Conservation (phyloP, 805 yeast genomes). For the Candida golubevii region DNA sequence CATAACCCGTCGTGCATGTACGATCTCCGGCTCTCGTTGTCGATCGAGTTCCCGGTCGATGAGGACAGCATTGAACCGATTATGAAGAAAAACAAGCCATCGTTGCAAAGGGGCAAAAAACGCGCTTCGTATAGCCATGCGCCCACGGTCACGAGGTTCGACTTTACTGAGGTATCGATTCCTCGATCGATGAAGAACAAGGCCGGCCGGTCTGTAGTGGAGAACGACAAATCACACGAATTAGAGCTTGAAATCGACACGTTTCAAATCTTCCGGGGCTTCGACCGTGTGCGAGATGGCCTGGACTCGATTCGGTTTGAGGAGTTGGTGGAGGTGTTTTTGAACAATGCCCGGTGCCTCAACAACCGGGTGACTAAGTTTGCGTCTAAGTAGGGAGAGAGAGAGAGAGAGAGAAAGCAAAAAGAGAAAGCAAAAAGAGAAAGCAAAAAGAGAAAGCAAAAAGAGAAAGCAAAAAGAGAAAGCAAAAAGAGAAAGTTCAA, state of each 20-base stretch:
- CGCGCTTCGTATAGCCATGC: slow-evolving; percentile 68
- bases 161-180: slow-evolving; percentile 56
- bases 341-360: slow-evolving; percentile 56
- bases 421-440: neutral
- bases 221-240: slow-evolving; percentile 35
- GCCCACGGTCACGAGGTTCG: slow-evolving; percentile 70
- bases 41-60: slow-evolving; percentile 70
- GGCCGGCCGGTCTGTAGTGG: slow-evolving; percentile 32
- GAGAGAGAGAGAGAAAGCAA: neutral
- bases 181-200: slow-evolving; percentile 34
- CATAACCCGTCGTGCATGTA: slow-evolving; percentile 72
- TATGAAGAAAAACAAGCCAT: slow-evolving; percentile 48
- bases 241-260: slow-evolving; percentile 41
- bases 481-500: too few relatives aligned
- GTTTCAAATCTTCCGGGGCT: slow-evolving; percentile 36
- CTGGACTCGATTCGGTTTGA: slow-evolving; percentile 54
- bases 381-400: slow-evolving; percentile 18
- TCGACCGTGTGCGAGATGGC: slow-evolving; percentile 38
- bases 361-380: slow-evolving; percentile 41
- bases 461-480: neutral
- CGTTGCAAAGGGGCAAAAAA: slow-evolving; percentile 62
- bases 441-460: neutral
- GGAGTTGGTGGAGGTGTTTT: slow-evolving; percentile 50
- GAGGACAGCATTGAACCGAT: slow-evolving; percentile 51
- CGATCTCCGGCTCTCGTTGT: slow-evolving; percentile 72